Evolutionary conservation across 139 green algal genomes (phyloP).

Genomic region (Chlorella sp.): DNA sequence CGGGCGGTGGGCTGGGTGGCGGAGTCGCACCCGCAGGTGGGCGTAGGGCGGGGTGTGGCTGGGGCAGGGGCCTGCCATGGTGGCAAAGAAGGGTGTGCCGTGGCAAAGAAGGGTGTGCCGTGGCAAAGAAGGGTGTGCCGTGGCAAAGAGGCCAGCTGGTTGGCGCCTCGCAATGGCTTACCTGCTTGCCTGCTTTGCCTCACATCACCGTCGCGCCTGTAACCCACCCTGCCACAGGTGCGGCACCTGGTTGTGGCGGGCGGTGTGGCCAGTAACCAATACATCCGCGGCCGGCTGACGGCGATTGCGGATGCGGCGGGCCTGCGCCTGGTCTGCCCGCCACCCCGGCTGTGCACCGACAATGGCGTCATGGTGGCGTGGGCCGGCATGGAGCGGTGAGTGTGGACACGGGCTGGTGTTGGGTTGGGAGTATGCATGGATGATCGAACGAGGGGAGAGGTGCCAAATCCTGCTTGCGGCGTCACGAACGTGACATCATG

Average conservation of each 20-base stretch:
- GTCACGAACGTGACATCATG: too few relatives aligned
- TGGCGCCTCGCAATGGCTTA: too few relatives aligned
- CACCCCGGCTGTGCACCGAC: constrained; percentile 91
- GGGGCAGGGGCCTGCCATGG: neutral
- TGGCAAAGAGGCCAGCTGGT: neutral
- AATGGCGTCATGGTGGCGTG: constrained; percentile 99
- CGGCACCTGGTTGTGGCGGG: constrained; percentile 90
- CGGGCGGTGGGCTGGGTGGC: constrained; percentile 66
- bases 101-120: neutral
- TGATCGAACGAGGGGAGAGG: too few relatives aligned
- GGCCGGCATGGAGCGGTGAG: constrained; percentile 86
- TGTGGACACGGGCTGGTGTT: neutral
- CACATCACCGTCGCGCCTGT: too few relatives aligned
- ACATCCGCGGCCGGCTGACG: constrained; percentile 66
- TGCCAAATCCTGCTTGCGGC: too few relatives aligned
- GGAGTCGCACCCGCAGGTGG: constrained; percentile 54
- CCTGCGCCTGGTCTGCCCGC: constrained; percentile 81
- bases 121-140: neutral
- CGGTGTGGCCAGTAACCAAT: constrained; percentile 91
- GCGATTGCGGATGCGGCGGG: constrained; percentile 56
- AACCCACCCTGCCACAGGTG: constrained; percentile 6
- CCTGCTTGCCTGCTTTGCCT: neutral
- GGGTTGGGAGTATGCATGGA: neutral
- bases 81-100: neutral
- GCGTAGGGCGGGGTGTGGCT: neutral